Evolutionary conservation across 352 stramenopile species (phyloP).

Genomic region (Thalassiosira mediterranea): DNA sequence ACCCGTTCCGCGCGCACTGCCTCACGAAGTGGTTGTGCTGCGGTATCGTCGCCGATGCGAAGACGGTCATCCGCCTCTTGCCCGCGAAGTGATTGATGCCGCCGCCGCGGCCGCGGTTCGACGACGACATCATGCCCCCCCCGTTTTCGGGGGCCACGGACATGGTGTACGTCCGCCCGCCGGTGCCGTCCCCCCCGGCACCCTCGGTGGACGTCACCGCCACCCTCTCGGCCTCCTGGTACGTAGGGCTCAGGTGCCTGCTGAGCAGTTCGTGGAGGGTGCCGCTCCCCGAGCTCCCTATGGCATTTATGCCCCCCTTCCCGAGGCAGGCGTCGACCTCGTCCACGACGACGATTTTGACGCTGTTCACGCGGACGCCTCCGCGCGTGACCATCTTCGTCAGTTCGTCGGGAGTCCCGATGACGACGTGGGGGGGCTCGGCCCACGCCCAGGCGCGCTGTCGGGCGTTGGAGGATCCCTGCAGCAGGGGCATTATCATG

Average conservation of each 20-base stretch:
- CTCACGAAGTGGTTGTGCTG: slow-evolving; percentile 81
- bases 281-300: slow-evolving; percentile 26
- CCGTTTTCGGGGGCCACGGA: slow-evolving; percentile 2
- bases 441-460: slow-evolving; percentile 87
- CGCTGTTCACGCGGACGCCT: slow-evolving; percentile 76
- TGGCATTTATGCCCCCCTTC: slow-evolving; percentile 44
- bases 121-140: neutral
- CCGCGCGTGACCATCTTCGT: slow-evolving; percentile 77
- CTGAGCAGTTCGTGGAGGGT: slow-evolving; percentile 70
- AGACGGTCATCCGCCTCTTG: slow-evolving; percentile 74
- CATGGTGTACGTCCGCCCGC: slow-evolving; percentile 21
- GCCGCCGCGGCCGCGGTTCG: neutral
- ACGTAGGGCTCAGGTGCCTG: slow-evolving; percentile 74
- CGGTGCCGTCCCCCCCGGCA: slow-evolving; percentile 5
- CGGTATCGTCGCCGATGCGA: slow-evolving; percentile 82
- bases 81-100: slow-evolving; percentile 15
- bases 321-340: slow-evolving; percentile 85
- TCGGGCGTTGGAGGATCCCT: slow-evolving; percentile 80
- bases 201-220: too few relatives aligned
- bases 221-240: slow-evolving; percentile 50
- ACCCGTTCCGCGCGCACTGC: slow-evolving; percentile 80
- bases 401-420: slow-evolving; percentile 85
- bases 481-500: slow-evolving; percentile 86
- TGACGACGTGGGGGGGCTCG: slow-evolving; percentile 86
- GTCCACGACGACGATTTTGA: slow-evolving; percentile 86